phyloP scores from a whole-genome alignment of 1,284 basidiomycete species.

The Boletus sp. region DNA sequence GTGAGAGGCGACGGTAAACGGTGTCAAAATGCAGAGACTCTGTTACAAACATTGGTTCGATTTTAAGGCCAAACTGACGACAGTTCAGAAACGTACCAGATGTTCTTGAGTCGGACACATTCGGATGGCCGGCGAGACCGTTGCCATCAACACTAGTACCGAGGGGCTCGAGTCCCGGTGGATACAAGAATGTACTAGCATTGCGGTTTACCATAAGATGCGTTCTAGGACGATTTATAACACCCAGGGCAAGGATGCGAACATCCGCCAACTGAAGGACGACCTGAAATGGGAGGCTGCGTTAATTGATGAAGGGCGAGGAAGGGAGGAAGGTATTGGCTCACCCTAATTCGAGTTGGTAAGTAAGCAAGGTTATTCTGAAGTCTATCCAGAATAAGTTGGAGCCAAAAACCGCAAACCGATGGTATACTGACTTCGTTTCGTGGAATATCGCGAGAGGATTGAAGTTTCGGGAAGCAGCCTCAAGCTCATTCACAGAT shows the following conservation, averaged over 20 bases:
- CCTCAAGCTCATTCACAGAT: constrained; percentile 65
- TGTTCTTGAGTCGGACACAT: not conserved
- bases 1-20: constrained; percentile 45
- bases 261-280: constrained; percentile 69
- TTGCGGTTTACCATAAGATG: constrained; percentile 60
- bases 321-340: constrained; percentile 20
- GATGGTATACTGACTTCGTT: constrained; percentile 55
- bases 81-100: constrained; percentile 8
- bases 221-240: constrained; percentile 55
- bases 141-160: not conserved
- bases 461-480: constrained; percentile 63
- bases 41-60: not conserved
- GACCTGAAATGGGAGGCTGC: constrained; percentile 40
- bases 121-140: not conserved
- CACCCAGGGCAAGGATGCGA: constrained; percentile 70
- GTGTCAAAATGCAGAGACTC: not conserved
- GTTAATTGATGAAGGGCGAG: constrained; percentile 16
- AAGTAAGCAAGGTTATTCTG: constrained; percentile 64
- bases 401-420: not conserved
- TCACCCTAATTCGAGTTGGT: constrained; percentile 58
- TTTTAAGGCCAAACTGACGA: not conserved
- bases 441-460: constrained; percentile 67
- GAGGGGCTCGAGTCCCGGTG: constrained; percentile 55
- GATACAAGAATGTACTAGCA: constrained; percentile 63
- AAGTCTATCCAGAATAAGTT: constrained; percentile 38